Evolutionary conservation across 768 basidiomycete species (phyloP), one percentile per base, ranked within the genome.

Genomic region (Bullera alba): DNA sequence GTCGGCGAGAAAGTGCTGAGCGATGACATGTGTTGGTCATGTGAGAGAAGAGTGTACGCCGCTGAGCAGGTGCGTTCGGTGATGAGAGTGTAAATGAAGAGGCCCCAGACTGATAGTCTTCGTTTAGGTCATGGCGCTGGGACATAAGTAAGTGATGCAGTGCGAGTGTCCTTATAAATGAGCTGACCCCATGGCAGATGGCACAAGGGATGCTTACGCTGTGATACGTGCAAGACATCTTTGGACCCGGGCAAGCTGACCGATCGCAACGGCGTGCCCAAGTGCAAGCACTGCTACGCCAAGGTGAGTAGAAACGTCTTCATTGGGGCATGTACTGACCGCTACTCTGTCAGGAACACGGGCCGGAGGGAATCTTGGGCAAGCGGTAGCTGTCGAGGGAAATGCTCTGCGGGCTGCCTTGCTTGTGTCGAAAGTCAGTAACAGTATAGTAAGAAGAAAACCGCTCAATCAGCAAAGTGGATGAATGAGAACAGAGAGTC

Each of bases 261-360:
- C 10, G 70, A 72, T 51, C 56, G 60, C 27, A 59, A 64, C 22
- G 65, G 65, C 3, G 23, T 29, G 27, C 54, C 60, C 5, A 65
- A 55, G 35, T 67, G 65, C 42, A 61, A 65, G 50, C 59, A 65
- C 29, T 70, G 69, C 35, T 67, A 70, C 51, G 63, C 60, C 19
- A 65, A 61, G 60, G 67, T 66, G 48, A 50, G 58, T 54, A 5
- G 29, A 12, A 46, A 35, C 3, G 5, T 7, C 34, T 2, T 10
- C 29, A 39, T 35, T 25, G 45, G 28, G 4, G 23, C 32, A 19
- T 46, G 26, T 14, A 17, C 42, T 44, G 42, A 44, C 42, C 21
- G 23, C 10, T 41, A 8, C 10, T n/a, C n/a, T 34, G 32, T 8
- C 32, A 66, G 60, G 51, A 62, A 26, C 58, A 64, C 42, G 65